Evolutionary conservation across 78 protist species (phyloP).

Genomic region (Dictyostelium capitatum): DNA sequence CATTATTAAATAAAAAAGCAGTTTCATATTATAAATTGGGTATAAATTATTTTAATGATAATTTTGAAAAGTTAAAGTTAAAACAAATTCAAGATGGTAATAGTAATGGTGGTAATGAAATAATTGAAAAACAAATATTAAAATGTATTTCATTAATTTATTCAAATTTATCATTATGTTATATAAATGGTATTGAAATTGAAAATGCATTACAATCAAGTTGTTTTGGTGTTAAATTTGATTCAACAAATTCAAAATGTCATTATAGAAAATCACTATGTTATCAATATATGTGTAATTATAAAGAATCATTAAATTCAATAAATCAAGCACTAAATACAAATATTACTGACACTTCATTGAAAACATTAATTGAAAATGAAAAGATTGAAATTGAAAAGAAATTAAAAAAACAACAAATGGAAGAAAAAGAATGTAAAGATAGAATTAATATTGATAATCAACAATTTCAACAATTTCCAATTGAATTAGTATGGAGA

Average conservation of each 20-base stretch:
- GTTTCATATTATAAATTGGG: not conserved
- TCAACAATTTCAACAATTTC: constrained; percentile 61
- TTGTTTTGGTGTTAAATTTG: not conserved
- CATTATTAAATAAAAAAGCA: not conserved
- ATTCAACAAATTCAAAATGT: constrained; percentile 21
- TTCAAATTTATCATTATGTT: constrained; percentile 6
- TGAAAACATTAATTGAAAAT: not conserved
- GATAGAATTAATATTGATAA: not conserved
- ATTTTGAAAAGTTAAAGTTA: not conserved
- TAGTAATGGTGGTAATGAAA: not conserved
- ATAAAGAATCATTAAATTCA: not conserved
- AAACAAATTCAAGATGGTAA: not conserved
- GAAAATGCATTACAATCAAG: constrained; percentile 24
- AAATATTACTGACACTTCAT: not conserved
- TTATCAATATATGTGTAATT: not conserved
- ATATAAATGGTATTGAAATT: not conserved
- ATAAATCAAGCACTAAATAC: not conserved
- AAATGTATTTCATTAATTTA: constrained; percentile 6
- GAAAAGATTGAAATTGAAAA: not conserved
- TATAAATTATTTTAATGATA: not conserved
- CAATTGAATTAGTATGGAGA: constrained; percentile 46
- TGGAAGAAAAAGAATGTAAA: not conserved
- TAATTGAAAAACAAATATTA: not conserved
- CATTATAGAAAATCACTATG: constrained; percentile 26
- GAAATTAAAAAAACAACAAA: not conserved